phyloP scores from a whole-genome alignment of 345 rosid species.

The Orychophragmus violaceus region DNA sequence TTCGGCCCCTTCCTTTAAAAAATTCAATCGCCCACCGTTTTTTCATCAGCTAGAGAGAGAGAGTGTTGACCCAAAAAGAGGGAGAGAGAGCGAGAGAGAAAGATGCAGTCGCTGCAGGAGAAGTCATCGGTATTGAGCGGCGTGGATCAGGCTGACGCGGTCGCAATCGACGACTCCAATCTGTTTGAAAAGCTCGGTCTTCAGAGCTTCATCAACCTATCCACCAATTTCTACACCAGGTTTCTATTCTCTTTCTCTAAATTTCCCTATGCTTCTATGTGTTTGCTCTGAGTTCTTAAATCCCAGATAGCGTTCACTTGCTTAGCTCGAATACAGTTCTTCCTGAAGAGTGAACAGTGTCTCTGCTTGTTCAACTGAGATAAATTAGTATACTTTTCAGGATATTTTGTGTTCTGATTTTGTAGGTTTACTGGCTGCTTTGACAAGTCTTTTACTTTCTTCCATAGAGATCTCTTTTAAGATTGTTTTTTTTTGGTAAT shows the following conservation, averaged over 20 bases:
- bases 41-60: neutral
- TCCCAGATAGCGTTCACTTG: too few relatives aligned
- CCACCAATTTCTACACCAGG: constrained; percentile 93
- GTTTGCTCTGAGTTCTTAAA: too few relatives aligned
- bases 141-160: constrained; percentile 61
- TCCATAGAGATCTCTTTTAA: neutral
- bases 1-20: neutral
- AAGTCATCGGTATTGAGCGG: constrained; percentile 89
- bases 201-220: constrained; percentile 68
- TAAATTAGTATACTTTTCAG: neutral
- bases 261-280: neutral
- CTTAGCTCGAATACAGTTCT: neutral
- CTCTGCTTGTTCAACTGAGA: neutral
- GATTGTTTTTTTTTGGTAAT: neutral
- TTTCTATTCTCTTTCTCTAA: neutral
- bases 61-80: too few relatives aligned
- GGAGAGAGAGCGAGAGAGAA: neutral
- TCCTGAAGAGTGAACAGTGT: neutral
- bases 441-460: neutral
- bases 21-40: constrained; percentile 20
- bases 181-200: constrained; percentile 76
- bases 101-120: constrained; percentile 78
- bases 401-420: neutral
- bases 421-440: too few relatives aligned
- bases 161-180: constrained; percentile 71